phyloP scores from a whole-genome alignment of 169 alveolate species.

The Plasmodium chabaudi region DNA sequence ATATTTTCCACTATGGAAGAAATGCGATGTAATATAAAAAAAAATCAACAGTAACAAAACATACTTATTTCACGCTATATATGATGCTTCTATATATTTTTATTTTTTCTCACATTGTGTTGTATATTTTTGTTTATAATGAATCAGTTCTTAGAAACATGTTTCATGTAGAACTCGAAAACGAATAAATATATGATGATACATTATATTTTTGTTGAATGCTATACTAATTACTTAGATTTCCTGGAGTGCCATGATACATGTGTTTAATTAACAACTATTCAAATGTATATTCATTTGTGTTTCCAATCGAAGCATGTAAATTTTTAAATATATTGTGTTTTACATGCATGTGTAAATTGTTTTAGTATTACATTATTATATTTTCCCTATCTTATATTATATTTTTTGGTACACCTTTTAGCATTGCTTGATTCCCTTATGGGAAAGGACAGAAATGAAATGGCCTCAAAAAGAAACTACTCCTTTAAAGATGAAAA shows the following conservation, averaged over 20 bases:
- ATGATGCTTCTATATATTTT: background rate
- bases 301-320: background rate
- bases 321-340: background rate
- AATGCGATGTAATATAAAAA: conserved; percentile 67
- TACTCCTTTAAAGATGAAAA: conserved; percentile 77
- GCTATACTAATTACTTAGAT: background rate
- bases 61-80: background rate
- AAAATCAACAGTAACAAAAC: background rate
- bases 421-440: conserved; percentile 85
- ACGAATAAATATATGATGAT: background rate
- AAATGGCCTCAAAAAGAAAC: conserved; percentile 74
- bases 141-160: background rate
- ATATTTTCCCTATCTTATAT: background rate
- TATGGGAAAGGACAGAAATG: conserved; percentile 86
- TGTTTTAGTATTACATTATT: background rate
- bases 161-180: background rate
- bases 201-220: background rate
- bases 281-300: background rate
- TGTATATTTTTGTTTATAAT: background rate
- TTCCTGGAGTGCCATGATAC: background rate
- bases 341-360: background rate
- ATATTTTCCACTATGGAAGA: conserved; percentile 55
- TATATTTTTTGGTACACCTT: background rate
- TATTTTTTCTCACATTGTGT: background rate
- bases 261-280: background rate